Conservation (phyloP, 192 early-diverging fungal species). For the Coemansia sp. region DNA sequence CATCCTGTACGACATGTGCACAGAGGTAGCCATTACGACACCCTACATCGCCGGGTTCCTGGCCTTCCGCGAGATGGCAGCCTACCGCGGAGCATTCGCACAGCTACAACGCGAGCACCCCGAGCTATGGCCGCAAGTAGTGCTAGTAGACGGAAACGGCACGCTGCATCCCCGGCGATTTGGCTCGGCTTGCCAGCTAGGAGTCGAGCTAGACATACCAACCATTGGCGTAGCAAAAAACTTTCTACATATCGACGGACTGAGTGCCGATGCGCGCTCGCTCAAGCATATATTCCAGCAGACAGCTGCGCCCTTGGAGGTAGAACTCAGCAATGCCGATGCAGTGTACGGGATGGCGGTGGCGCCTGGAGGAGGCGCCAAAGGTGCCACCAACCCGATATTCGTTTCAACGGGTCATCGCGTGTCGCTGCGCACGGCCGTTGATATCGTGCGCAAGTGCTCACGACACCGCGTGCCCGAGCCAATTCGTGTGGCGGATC, state of each 20-base stretch:
- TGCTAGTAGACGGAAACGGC: conserved; percentile 90
- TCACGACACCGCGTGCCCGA: conserved; percentile 78
- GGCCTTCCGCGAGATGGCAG: conserved; percentile 85
- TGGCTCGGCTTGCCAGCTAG: conserved; percentile 85
- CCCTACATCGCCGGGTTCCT: conserved; percentile 91
- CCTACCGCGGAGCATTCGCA: conserved; percentile 59
- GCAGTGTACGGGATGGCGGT: conserved; percentile 58
- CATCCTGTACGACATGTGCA: conserved; percentile 64
- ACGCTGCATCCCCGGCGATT: conserved; percentile 83
- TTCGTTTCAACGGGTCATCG: conserved; percentile 88
- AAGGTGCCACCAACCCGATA: conserved; percentile 66
- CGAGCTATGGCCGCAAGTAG: conserved; percentile 69
- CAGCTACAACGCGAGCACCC: conserved; percentile 54
- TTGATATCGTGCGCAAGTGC: conserved; percentile 64
- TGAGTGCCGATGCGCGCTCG: conserved; percentile 46
- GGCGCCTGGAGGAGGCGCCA: conserved; percentile 25
- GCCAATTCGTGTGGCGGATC: conserved; percentile 89
- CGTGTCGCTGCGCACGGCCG: conserved; percentile 67
- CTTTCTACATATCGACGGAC: conserved; percentile 72
- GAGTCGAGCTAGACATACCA: conserved; percentile 69
- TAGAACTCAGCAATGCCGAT: conserved; percentile 50
- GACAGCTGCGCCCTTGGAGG: conserved; percentile 31
- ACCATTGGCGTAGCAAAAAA: conserved; percentile 92
- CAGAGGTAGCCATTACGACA: conserved; percentile 59
- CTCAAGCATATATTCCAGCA: conserved; percentile 56